Evolutionary conservation across 345 rosid genomes (phyloP).

Genomic region (Salix udensis): DNA sequence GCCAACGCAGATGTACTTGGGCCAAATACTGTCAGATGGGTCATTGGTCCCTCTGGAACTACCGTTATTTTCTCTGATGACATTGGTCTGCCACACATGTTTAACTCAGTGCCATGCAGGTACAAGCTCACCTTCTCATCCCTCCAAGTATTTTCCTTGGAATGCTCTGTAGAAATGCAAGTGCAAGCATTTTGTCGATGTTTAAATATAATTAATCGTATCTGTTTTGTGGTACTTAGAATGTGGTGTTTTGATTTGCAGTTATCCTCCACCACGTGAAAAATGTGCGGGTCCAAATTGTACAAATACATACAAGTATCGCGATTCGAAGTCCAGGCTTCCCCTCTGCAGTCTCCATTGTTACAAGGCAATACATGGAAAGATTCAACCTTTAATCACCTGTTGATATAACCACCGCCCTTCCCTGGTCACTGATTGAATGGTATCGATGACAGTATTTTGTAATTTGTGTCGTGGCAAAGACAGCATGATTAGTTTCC

Average conservation of each 20-base stretch:
- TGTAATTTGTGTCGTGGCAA: neutral
- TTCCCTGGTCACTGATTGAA: neutral
- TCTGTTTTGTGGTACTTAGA: neutral
- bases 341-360: constrained; percentile 30
- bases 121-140: constrained; percentile 15
- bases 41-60: constrained; percentile 23
- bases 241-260: neutral
- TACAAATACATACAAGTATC: constrained; percentile 26
- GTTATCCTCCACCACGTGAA: constrained; percentile 30
- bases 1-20: constrained; percentile 1
- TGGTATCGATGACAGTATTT: neutral
- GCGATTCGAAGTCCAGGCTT: constrained; percentile 23
- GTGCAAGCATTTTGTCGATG: neutral
- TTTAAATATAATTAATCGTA: neutral
- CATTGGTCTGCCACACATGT: constrained; percentile 22
- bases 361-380: constrained; percentile 27
- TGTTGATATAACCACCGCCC: constrained; percentile 6
- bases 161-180: neutral
- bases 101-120: constrained; percentile 44
- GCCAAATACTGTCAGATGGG: constrained; percentile 21
- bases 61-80: constrained; percentile 25
- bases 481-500: neutral
- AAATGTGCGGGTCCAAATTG: constrained; percentile 32
- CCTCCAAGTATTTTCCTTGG: neutral
- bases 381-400: constrained; percentile 9